A percentile compares a stretch with the other conserved stretches of the same genome.
These are phyloP conservation scores for Allium cepa DNA, from an alignment of 106 monocot genomes.

Conservation along the genomic window DNA sequence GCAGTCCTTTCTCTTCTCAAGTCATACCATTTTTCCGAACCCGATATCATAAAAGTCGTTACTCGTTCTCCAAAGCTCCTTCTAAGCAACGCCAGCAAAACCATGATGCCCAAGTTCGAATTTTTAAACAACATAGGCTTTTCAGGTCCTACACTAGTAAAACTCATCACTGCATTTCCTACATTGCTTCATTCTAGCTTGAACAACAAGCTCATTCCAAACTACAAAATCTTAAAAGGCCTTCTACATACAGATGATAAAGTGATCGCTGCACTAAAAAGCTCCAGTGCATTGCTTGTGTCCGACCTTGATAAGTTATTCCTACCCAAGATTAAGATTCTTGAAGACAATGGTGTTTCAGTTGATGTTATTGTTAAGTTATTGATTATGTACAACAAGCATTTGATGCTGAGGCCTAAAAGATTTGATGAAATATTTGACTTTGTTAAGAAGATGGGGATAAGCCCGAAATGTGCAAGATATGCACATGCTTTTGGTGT, in stretches of 20 bases:
- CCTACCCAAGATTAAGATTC: conserved; percentile 4
- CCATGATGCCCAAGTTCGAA: conserved; percentile 43
- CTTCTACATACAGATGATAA: conserved; percentile 8
- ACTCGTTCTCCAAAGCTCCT: conserved; percentile 26
- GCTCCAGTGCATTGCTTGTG: conserved; percentile 4
- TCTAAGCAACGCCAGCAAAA: conserved; percentile 13
- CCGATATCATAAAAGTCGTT: conserved; percentile 25
- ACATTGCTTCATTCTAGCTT: conserved; percentile 15
- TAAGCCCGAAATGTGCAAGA: conserved; percentile 12
- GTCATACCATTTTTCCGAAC: conserved; percentile 17
- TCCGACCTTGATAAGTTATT: conserved; percentile 4
- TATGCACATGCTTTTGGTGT: conserved; percentile 18
- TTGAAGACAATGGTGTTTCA: conserved; percentile 12
- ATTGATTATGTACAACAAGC: not conserved
- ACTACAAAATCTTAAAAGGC: conserved; percentile 6
- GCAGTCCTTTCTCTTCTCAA: conserved; percentile 24
- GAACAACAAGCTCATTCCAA: conserved; percentile 1
- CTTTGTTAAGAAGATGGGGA: conserved; percentile 8
- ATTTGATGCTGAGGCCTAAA: not conserved
- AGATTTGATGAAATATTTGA: not conserved
- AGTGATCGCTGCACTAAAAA: conserved; percentile 4
- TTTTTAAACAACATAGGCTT: conserved; percentile 25
- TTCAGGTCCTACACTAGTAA: conserved; percentile 5
- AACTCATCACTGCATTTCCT: conserved; percentile 9
- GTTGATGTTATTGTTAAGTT: conserved; percentile 2